These are phyloP conservation scores for Nakazawaea laoshanensis DNA, from an alignment of 805 yeast species.

Conservation along the genomic window DNA sequence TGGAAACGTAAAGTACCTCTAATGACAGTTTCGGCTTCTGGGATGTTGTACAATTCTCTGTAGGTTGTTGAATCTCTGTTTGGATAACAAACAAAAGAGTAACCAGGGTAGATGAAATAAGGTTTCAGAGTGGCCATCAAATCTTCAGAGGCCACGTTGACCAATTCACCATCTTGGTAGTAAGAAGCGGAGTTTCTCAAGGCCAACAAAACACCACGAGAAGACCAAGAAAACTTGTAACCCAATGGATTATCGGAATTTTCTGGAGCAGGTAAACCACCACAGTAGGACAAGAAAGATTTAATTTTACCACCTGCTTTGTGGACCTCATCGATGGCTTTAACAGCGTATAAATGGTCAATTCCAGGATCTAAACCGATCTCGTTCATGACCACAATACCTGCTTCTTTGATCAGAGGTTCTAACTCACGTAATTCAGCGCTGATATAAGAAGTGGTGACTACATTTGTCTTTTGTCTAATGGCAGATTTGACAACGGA, in stretches of 20 bases:
- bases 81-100: constrained; percentile 90
- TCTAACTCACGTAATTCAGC: constrained; percentile 85
- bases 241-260: constrained; percentile 97
- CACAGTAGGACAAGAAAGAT: constrained; percentile 94
- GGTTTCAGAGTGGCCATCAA: constrained; percentile 94
- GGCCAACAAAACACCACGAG: constrained; percentile 95
- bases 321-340: constrained; percentile 97
- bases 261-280: constrained; percentile 98
- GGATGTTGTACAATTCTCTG: constrained; percentile 86
- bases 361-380: constrained; percentile 98
- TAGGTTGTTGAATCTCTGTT: constrained; percentile 96
- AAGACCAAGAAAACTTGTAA: constrained; percentile 98
- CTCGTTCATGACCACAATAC: constrained; percentile 96
- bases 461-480: constrained; percentile 74
- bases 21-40: constrained; percentile 94
- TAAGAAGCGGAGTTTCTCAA: constrained; percentile 88
- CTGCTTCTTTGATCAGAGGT: constrained; percentile 84
- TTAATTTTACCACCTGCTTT: constrained; percentile 83
- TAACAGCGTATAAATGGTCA: constrained; percentile 96
- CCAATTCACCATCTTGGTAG: constrained; percentile 81
- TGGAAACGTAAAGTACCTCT: constrained; percentile 97
- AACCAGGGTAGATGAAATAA: constrained; percentile 93
- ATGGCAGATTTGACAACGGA: constrained; percentile 90
- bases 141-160: constrained; percentile 75
- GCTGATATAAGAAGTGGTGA: constrained; percentile 94